Percentiles rank a stretch among this genome's conserved stretches.
Conservation (phyloP, 1,284 basidiomycete genomes). For the Trichosporon ovoides region DNA sequence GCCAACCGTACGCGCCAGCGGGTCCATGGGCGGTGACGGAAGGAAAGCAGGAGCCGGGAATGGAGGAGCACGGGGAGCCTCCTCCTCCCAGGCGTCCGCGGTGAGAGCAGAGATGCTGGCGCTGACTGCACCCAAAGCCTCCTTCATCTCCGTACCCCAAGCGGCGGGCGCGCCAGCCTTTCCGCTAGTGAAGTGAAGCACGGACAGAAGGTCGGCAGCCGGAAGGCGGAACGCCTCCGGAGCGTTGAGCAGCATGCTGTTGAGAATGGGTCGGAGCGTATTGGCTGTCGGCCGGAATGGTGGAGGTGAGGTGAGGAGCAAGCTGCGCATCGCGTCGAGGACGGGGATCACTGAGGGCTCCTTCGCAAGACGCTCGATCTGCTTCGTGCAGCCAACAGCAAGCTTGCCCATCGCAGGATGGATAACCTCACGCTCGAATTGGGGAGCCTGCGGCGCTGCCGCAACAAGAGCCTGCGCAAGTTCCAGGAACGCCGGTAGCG, state of each 20-base stretch:
- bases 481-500: slow-evolving; percentile 17
- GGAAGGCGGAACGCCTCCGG: slow-evolving; percentile 7
- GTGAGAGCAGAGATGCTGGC: slow-evolving; percentile 25
- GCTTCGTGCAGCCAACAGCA: slow-evolving; percentile 30
- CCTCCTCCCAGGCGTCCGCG: slow-evolving; percentile 38
- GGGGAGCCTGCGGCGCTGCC: slow-evolving; percentile 30
- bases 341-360: slow-evolving; percentile 6
- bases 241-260: slow-evolving; percentile 27
- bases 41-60: slow-evolving; percentile 8
- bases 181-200: slow-evolving; percentile 36
- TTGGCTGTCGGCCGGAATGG: slow-evolving; percentile 38
- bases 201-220: slow-evolving; percentile 30
- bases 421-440: slow-evolving; percentile 42
- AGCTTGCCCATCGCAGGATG: slow-evolving; percentile 45
- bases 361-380: slow-evolving; percentile 27
- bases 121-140: slow-evolving; percentile 32
- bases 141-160: slow-evolving; percentile 36
- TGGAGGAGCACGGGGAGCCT: slow-evolving; percentile 15
- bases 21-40: slow-evolving; percentile 30
- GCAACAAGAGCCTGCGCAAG: slow-evolving; percentile 30
- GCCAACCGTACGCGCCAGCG: slow-evolving; percentile 19
- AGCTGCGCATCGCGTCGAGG: slow-evolving; percentile 20
- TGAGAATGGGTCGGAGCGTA: slow-evolving; percentile 26
- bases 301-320: slow-evolving; percentile 38
- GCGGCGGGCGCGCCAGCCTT: slow-evolving; percentile 39